Evolutionary conservation across 495 filamentous ascomycete species (phyloP), one percentile per base, ranked within the genome.

Genomic region (Podospora appendiculata): DNA sequence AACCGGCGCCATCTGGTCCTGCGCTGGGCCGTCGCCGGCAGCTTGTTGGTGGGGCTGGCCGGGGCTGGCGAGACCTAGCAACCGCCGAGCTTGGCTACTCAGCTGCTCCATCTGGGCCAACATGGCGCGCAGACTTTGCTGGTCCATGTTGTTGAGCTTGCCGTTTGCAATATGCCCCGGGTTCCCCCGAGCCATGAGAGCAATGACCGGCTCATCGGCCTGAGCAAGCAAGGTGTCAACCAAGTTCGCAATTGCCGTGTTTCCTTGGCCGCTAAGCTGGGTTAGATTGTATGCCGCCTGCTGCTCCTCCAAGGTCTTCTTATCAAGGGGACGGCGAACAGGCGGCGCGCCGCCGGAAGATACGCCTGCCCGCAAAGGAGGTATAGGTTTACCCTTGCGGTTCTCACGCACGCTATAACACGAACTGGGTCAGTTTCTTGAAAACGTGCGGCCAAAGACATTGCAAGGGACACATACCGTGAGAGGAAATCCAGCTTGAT

Each of bases 401-500:
- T 65, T 66, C 35, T 55, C 45, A n/a, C 60, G 67, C 41, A 63
- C 50, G 45, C 72, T 75, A 14, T 2, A 48, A 9, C 32, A 38
- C 11, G 32, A 16, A 52, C 54, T 48, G 60, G 56, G 34, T 52
- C 36, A 52, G 47, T 52, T 54, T 33, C 32, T 8, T 41, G 47
- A 39, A 6, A 49, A 25, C 17, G 2, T 13, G 44, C 17, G 19
- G 42, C 17, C 35, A 42, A 32, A 43, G 33, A 17, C 9, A 48
- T 52, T 40, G 39, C 50, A 35, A n/a, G 36, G 33, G 14, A 32
- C 39, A 63, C 72, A 68, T 73, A 75, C 76, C 71, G 69, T 25
- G 70, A 65, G 41, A 86, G 70, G 57, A 96, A 96, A 62, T 94
- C 86, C 12, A 86, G 70, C 65, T 87, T 85, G 67, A 96, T 79